Evolutionary conservation across 495 filamentous ascomycete species (phyloP).

Genomic region (Xylaria intraflava): DNA sequence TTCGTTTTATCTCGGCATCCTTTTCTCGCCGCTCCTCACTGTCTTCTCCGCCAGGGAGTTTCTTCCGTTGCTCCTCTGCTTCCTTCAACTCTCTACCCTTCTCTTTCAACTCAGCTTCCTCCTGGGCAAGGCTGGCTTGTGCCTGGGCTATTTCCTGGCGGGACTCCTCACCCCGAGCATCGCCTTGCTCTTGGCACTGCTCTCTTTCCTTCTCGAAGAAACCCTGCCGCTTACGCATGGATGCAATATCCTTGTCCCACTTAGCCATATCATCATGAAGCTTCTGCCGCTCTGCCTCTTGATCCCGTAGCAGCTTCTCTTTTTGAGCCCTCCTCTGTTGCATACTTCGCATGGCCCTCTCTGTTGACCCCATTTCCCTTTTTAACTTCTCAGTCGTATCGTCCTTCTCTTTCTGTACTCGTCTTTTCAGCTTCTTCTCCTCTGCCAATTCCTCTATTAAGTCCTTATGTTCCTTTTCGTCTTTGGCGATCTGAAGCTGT

Average conservation of each 20-base stretch:
- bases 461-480: constrained; percentile 60
- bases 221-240: constrained; percentile 33
- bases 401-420: constrained; percentile 75
- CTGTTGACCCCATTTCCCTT: constrained; percentile 71
- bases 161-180: constrained; percentile 24
- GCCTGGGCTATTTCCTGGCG: constrained; percentile 25
- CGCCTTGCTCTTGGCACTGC: constrained; percentile 24
- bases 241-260: constrained; percentile 51
- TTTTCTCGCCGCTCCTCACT: constrained; percentile 48
- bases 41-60: constrained; percentile 46
- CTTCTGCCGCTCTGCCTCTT: constrained; percentile 56
- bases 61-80: constrained; percentile 48
- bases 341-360: constrained; percentile 76
- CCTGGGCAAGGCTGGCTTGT: constrained; percentile 22
- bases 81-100: constrained; percentile 44
- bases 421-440: constrained; percentile 64
- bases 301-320: constrained; percentile 72
- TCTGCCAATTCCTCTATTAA: constrained; percentile 69
- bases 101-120: constrained; percentile 42
- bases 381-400: constrained; percentile 75
- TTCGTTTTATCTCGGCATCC: constrained; percentile 33
- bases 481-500: constrained; percentile 47
- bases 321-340: constrained; percentile 73
- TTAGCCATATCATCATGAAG: constrained; percentile 49
- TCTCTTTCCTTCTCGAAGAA: constrained; percentile 40